Base-by-base conservation (phyloP, 306 rosid species). In the Rosa multiflora region DNA sequence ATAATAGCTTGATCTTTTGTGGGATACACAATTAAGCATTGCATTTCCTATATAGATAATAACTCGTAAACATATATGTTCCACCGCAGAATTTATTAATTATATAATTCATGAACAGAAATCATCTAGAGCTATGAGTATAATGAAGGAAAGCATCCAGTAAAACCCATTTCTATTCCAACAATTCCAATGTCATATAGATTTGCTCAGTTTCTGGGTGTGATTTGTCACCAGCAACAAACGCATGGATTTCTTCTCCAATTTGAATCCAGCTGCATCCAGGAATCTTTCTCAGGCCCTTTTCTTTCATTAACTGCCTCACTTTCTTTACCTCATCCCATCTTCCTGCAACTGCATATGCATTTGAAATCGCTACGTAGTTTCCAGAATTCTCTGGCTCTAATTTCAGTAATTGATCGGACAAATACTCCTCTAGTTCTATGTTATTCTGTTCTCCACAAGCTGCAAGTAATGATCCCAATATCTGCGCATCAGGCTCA, bases 201-300 rank as follows among this genome's bases (percentile, higher is more conserved):
- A 94, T 86, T 67, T 89, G 82, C 67, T 83, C 84, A n/a, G 83
- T 85, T 47, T 88, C 81, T 61, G 89, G 86, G 72, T 91, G 97
- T 73, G 93, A 92, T 75, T 84, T 83, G 79, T 90, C 93, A 20
- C 95, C 86, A 14, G 97, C 91, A 67, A 87, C 85, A 85, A 91
- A 92, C 20, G 84, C 86, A 63, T 89, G 88, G 53, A 82, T 76
- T 80, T 85, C 88, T 75, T 85, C 89, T 79, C 88, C 93, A 80
- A 87, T 81, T 88, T 92, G 91, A 86, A 92, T 85, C 97, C 97
- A 89, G 85, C 97, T 88, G 82, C 93, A 86, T 46, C 97, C 97
- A 32, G 97, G 91, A 82, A 70, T 83, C 86, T 92, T 91, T 74
- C 67, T 87, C 44, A 85, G 79, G 73, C 94, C 93, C 83, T 82